Base-by-base conservation (phyloP, 1,284 basidiomycete genomes). In the Ceratobasidium sp. region DNA sequence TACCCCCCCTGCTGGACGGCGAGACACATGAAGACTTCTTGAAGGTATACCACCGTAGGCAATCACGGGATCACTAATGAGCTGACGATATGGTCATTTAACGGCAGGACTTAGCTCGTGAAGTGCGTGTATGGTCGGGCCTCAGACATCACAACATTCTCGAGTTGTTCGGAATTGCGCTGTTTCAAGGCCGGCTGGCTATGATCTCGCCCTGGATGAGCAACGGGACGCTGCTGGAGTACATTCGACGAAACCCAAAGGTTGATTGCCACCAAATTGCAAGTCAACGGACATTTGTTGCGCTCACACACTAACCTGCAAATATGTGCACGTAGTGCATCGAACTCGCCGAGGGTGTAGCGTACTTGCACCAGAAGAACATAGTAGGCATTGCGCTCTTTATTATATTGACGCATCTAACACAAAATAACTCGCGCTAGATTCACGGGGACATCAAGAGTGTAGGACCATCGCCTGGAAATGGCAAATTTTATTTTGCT, bases 121-220 rank as follows among this genome's bases (percentile, higher is more conserved):
- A 65, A 27, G 9, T 65, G 31, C 19, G 31, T 31, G 11, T 19
- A 16, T 65, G 63, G 63, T 65, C 63, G 29, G n/a, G 24, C 19
- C 9, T 49, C 8, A 19, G 14, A 3, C 63, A 65, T 31, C 14
- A 31, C 4, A 65, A 65, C 31, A 22, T 65, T 1, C 46, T 46
- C 11, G 8, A 46, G 27, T 22, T 65, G 11, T n/a, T 65, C 5
- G 63, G 63, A 1, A 9, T 65, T 31, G 29, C 34, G 2, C 27
- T 27, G 5, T 65, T 65, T 43, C 43, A 51, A n/a, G 63, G 27
- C 6, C 22, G 19, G 3, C n/a, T 65, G 9, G 43, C 22, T 19
- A 65, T 65, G 63, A 29, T 65, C n/a, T 65, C 63, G 13, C 16
- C n/a, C 24, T 65, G 63, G 63, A 65, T 51, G 63, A 46, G 51